These are phyloP conservation scores for Microsporum canis DNA, from an alignment of 2,329 filamentous ascomycete genomes.

Conservation along the genomic window DNA sequence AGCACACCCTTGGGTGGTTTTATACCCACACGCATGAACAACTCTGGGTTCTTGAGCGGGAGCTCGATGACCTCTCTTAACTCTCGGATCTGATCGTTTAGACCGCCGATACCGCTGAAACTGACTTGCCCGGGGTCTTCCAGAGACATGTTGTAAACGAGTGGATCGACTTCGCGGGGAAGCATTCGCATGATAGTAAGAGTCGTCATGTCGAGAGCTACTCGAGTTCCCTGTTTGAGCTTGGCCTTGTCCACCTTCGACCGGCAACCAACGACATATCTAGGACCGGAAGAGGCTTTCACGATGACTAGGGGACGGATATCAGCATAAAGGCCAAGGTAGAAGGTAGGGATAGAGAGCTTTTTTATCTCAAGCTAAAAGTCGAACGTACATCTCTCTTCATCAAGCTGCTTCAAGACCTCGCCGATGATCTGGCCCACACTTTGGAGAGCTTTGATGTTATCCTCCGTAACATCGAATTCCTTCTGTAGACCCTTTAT, in stretches of 20 bases:
- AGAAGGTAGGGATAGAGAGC: too few species aligned
- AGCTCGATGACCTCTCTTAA: conserved; percentile 95
- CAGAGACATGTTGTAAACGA: conserved; percentile 99
- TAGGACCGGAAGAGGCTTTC: conserved; percentile 90
- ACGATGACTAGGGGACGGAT: conserved; percentile 62
- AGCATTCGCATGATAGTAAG: conserved; percentile 99
- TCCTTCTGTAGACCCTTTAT: conserved; percentile 93
- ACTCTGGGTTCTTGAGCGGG: conserved; percentile 94
- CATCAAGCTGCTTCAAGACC: conserved; percentile 95
- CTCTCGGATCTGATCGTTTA: conserved; percentile 98
- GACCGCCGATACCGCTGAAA: conserved; percentile 91
- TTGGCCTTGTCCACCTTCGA: conserved; percentile 97
- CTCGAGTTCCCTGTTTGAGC: conserved; percentile 94
- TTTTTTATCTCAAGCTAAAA: background rate
- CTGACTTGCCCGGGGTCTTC: conserved; percentile 96
- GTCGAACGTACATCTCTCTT: conserved; percentile 75
- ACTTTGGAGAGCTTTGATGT: conserved; percentile 98
- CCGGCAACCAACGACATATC: conserved; percentile 96
- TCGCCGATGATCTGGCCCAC: conserved; percentile 99
- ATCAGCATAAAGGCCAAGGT: background rate
- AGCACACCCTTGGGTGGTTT: conserved; percentile 97
- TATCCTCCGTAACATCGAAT: conserved; percentile 94
- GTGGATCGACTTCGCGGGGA: conserved; percentile 90
- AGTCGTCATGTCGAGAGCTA: conserved; percentile 97
- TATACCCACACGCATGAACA: conserved; percentile 93